A percentile compares a stretch with the other conserved stretches of the same genome.
Evolutionary conservation across 805 yeast species (phyloP).

Genomic region (Candida schatavii): DNA sequence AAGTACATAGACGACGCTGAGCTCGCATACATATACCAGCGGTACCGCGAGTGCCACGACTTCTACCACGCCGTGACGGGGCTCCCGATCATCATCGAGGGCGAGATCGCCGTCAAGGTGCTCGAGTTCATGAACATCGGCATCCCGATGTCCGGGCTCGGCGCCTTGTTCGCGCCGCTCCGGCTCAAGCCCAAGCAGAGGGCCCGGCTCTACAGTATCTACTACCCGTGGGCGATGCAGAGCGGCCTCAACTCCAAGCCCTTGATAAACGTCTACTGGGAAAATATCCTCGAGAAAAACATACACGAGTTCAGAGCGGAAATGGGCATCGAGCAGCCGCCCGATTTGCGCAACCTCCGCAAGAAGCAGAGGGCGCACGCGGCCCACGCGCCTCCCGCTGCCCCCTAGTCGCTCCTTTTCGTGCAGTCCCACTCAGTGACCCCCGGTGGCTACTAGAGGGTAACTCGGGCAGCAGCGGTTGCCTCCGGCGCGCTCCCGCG

Average conservation of each 20-base stretch:
- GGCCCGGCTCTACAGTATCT: constrained; percentile 60
- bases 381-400: not conserved
- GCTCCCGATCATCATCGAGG: constrained; percentile 87
- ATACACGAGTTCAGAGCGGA: constrained; percentile 68
- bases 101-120: constrained; percentile 92
- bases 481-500: no score
- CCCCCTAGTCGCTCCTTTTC: no score
- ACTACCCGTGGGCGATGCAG: constrained; percentile 83
- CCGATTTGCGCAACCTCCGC: constrained; percentile 67
- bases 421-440: no score
- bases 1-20: constrained; percentile 85
- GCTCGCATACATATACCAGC: constrained; percentile 85
- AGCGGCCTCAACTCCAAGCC: constrained; percentile 74
- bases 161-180: constrained; percentile 86
- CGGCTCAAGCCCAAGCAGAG: constrained; percentile 65
- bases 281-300: constrained; percentile 68
- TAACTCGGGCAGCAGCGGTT: no score
- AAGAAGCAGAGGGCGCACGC: constrained; percentile 15
- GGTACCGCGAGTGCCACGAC: constrained; percentile 96
- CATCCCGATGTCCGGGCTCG: constrained; percentile 93
- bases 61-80: constrained; percentile 92
- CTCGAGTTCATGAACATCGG: constrained; percentile 91
- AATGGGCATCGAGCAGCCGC: constrained; percentile 71
- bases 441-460: no score
- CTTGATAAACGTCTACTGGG: constrained; percentile 91